Base-by-base conservation (phyloP, 1,284 basidiomycete genomes). In the Rhodotorula sp. region DNA sequence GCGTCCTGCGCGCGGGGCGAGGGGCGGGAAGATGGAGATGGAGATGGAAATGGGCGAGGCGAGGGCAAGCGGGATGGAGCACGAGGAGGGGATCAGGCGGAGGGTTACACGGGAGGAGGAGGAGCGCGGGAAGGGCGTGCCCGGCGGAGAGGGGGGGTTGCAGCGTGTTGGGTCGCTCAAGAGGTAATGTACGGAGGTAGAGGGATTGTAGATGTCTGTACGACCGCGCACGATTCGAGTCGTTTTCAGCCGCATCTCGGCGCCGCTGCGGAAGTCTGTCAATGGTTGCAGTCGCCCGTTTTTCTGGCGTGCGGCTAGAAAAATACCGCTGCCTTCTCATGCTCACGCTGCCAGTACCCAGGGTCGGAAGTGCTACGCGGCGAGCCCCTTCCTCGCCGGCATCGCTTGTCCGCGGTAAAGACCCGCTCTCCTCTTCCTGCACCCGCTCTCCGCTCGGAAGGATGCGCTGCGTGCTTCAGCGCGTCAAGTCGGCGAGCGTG, bases 401-500 rank as follows among this genome's bases (percentile, higher is more conserved):
- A 44, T 19, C 44, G 44, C 44, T 44, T 19, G 44, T 17, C 44
- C 44, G 44, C 44, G 44, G 13, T 21, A 12, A 44, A 44, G n/a
- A n/a, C 44, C 19, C 54, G 3, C 54, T 34, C 36, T 25, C 21
- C 22, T 5, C 21, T 25, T 56, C 34, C 4, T 36, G 34, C n/a
- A n/a, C n/a, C n/a, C n/a, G n/a, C n/a, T n/a, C n/a, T 7, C 17
- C 4, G 15, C 55, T 27, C 29, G 32, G 5, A 19, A 44, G 9
- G 21, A 74, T 74, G 72, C 61, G 59, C 37, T 70, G 69, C 5
- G 72, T 74, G 7, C 54, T 74, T 12, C 72, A 74, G 55, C 69
- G 72, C 0, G 56, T 56, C n/a, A 71, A 29, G 1, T 55, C 51
- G 1, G 72, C 72, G 1, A 69, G 69, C 5, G 72, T 74, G 12